These are phyloP conservation scores for Arthrobotrys conoides DNA, from an alignment of 2,329 filamentous ascomycete genomes.

Conservation along the genomic window DNA sequence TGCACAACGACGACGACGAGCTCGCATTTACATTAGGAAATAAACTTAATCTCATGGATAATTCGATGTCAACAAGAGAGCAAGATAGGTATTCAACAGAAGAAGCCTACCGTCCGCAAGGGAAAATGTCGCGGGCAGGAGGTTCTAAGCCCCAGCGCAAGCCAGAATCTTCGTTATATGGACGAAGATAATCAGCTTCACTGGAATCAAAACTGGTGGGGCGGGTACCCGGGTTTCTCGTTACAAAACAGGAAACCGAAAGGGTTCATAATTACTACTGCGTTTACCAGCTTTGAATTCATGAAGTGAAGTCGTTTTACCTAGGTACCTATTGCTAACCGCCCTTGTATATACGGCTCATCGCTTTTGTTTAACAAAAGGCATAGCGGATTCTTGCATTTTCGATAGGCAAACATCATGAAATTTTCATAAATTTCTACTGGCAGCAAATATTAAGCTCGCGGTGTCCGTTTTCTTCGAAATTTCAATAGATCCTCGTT, in stretches of 20 bases:
- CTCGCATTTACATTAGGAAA: slow-evolving; percentile 50
- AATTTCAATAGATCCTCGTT: no score
- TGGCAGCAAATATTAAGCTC: no score
- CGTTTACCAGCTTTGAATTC: background rate
- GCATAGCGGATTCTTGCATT: slow-evolving; percentile 4
- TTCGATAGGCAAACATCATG: slow-evolving; percentile 20
- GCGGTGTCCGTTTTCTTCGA: no score
- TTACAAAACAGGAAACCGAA: background rate
- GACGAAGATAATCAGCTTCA: slow-evolving; percentile 40
- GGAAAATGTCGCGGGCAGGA: slow-evolving; percentile 9
- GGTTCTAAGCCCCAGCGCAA: slow-evolving; percentile 39
- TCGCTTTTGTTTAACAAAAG: background rate
- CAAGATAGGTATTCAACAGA: slow-evolving; percentile 32
- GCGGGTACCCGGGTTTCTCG: no score
- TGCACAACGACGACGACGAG: slow-evolving; percentile 59
- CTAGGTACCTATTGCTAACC: no score
- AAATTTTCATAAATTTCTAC: slow-evolving; percentile 5
- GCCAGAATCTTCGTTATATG: slow-evolving; percentile 43
- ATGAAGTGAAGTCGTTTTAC: background rate
- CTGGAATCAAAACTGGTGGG: background rate
- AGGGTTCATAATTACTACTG: background rate
- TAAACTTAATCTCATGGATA: slow-evolving; percentile 54
- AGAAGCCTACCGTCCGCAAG: slow-evolving; percentile 2
- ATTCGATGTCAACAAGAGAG: slow-evolving; percentile 43
- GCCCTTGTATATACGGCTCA: background rate